Conservation (phyloP, 345 rosid species). For the Arabidopsis thaliana region DNA sequence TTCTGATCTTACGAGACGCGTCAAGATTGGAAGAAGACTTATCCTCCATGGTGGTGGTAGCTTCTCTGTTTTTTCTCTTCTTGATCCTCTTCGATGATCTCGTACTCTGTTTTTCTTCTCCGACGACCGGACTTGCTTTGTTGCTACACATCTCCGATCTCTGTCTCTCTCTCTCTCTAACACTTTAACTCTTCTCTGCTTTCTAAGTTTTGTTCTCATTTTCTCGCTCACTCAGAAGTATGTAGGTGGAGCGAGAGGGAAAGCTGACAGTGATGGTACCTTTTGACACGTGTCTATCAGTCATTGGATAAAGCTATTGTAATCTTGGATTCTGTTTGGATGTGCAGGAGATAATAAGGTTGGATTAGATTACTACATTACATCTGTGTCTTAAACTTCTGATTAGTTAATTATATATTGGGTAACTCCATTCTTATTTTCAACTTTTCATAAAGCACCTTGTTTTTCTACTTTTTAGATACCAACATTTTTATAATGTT, state of each 20-base stretch:
- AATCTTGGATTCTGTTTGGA: conserved; percentile 53
- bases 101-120: conserved; percentile 31
- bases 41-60: conserved; percentile 21
- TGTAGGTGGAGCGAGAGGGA: conserved; percentile 30
- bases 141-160: conserved; percentile 47
- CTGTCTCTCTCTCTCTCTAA: neutral
- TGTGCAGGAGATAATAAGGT: conserved; percentile 36
- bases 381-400: neutral
- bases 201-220: neutral
- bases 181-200: conserved; percentile 18
- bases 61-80: conserved; percentile 35
- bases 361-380: conserved; percentile 33
- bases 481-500: conserved; percentile 10
- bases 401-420: conserved; percentile 12
- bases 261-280: conserved; percentile 37
- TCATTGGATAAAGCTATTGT: conserved; percentile 12
- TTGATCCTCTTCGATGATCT: conserved; percentile 29
- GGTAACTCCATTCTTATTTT: conserved; percentile 3
- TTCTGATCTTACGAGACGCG: conserved; percentile 58
- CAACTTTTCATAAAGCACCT: neutral
- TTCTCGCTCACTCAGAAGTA: conserved; percentile 24
- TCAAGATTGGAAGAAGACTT: conserved; percentile 29
- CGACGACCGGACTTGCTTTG: conserved; percentile 35
- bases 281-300: conserved; percentile 29
- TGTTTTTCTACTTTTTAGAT: conserved; percentile 1